phyloP scores from a whole-genome alignment of 257 asterid species.

The Scutellaria minor region DNA sequence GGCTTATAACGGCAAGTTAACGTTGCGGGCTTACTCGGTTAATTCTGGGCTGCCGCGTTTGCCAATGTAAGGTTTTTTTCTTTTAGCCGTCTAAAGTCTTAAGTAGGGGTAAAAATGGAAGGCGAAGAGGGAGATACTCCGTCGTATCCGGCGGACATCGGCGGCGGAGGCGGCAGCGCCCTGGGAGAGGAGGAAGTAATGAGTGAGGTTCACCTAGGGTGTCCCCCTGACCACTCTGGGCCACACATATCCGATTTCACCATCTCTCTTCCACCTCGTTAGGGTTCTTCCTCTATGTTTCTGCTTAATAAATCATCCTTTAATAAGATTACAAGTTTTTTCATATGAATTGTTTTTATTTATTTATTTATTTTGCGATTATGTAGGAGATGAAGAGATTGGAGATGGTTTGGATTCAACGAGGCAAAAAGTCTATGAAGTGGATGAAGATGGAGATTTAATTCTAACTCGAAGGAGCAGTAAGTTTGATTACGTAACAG shows the following conservation, averaged over 20 bases:
- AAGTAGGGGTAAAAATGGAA: slow-evolving; percentile 41
- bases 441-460: slow-evolving; percentile 96
- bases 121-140: slow-evolving; percentile 25
- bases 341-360: background rate
- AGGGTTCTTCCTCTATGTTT: slow-evolving; percentile 40
- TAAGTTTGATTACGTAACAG: slow-evolving; percentile 39
- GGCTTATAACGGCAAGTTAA: background rate
- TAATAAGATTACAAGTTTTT: background rate
- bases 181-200: slow-evolving; percentile 73
- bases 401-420: slow-evolving; percentile 34
- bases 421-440: slow-evolving; percentile 42
- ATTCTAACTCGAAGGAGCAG: slow-evolving; percentile 61
- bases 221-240: slow-evolving; percentile 74
- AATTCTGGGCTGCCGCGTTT: background rate
- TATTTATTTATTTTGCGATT: slow-evolving; percentile 10
- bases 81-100: background rate
- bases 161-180: slow-evolving; percentile 26
- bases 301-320: slow-evolving; percentile 4
- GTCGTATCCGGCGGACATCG: slow-evolving; percentile 37
- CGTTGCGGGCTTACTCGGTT: background rate
- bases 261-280: slow-evolving; percentile 53
- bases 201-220: slow-evolving; percentile 96
- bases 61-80: background rate
- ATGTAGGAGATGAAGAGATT: slow-evolving; percentile 46
- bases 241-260: slow-evolving; percentile 72